Base-by-base conservation (phyloP, 257 asterid genomes). In the Catharanthus roseus region DNA sequence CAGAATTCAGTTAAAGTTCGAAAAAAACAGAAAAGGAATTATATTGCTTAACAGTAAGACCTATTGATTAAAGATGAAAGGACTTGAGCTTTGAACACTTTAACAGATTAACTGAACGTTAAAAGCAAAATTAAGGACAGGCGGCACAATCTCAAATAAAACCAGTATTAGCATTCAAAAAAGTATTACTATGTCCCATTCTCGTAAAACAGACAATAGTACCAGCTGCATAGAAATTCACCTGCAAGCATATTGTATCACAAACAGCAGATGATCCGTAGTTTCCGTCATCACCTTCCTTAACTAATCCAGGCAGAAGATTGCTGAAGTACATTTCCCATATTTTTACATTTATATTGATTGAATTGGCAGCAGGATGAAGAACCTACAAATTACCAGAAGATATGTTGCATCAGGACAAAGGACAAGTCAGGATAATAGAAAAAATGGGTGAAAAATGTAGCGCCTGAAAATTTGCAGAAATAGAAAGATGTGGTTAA, bases 211-310 rank as follows among this genome's bases (percentile, higher is more conserved):
- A 63, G 6, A 47, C 45, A 56, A 44, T 11, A n/a, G 26, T 29
- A 4, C 34, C 13, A 26, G 39, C 11, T 8, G 47, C 56, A 28
- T 18, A 62, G 47, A 34, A 29, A 21, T 36, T 62, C 67, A 93
- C 99, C 97, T 95, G 99, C 96, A 95, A 81, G 85, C 97, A 93
- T 42, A 89, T 75, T 21, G 96, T 85, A 86, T 95, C 97, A 38
- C 95, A 88, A 36, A 83, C 84, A 11, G 97, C 97, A 23, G 97
- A 70, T 10, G 97, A 88, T 77, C 99, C 99, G 47, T 81, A 85
- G 75, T 95, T 95, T 45, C 96, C 95, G 78, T 95, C 99, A 71
- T 85, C 82, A 29, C 97, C 99, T 69, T 79, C 79, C 80, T 83
- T 95, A 65, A 84, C 97, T 75, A 95, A 76, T 68, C 89, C 65